A percentile compares a stretch with the other conserved stretches of the same genome.
phyloP scores from a whole-genome alignment of 1,284 basidiomycete genomes.

The Vanrija sp. region DNA sequence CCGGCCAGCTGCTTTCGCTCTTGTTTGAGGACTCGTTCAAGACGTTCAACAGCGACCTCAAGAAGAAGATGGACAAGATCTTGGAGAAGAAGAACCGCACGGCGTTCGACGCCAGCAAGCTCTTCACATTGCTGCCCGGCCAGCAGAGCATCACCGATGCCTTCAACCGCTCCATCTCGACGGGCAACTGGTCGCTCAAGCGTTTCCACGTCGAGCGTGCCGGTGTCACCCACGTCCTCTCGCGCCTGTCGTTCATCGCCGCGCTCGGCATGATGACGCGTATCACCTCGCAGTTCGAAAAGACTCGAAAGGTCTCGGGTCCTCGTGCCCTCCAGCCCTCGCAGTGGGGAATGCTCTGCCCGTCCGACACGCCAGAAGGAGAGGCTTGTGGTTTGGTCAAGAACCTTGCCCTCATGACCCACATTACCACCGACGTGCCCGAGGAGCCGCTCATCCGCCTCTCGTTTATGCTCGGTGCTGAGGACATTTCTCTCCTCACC shows the following conservation, averaged over 20 bases:
- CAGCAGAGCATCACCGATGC: constrained; percentile 88
- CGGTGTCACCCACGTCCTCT: constrained; percentile 96
- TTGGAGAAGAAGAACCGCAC: constrained; percentile 95
- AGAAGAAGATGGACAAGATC: constrained; percentile 95
- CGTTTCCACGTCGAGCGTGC: constrained; percentile 99
- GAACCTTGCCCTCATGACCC: constrained; percentile 98
- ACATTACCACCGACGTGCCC: constrained; percentile 98
- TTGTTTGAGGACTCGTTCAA: constrained; percentile 99
- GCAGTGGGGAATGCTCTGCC: constrained; percentile 99
- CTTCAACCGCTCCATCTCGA: constrained; percentile 96
- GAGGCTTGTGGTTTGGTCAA: constrained; percentile 99
- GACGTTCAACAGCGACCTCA: constrained; percentile 95
- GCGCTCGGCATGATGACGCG: constrained; percentile 99
- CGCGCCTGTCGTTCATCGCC: constrained; percentile 90
- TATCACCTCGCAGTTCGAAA: constrained; percentile 98
- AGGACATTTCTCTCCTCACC: constrained; percentile 90
- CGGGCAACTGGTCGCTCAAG: constrained; percentile 98
- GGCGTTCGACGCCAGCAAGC: constrained; percentile 79
- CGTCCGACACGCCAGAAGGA: constrained; percentile 98
- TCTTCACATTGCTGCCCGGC: constrained; percentile 54
- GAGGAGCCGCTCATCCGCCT: constrained; percentile 89
- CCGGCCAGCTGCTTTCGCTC: constrained; percentile 90
- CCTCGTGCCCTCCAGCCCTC: constrained; percentile 94
- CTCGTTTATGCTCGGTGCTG: constrained; percentile 90
- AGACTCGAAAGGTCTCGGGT: constrained; percentile 97